phyloP scores from a whole-genome alignment of 2,329 filamentous ascomycete genomes.

The Stemphylium vesicarium region DNA sequence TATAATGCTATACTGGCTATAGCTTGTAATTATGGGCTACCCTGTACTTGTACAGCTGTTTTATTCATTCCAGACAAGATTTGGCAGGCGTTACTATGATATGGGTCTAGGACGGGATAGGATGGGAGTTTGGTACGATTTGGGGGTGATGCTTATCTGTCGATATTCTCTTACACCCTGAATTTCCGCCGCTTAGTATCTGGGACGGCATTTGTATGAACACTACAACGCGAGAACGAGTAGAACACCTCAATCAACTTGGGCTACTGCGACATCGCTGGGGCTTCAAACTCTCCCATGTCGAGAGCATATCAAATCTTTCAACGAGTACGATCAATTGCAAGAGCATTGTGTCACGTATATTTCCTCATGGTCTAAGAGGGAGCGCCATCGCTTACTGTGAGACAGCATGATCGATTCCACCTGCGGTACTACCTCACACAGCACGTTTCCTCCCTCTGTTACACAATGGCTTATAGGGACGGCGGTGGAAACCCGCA shows the following conservation, averaged over 20 bases:
- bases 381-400: neutral
- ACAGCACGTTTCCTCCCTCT: neutral
- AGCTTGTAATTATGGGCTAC: neutral
- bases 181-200: neutral
- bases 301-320: neutral
- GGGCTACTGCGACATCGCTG: neutral
- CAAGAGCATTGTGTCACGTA: neutral
- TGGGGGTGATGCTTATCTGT: neutral
- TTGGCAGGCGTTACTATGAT: neutral
- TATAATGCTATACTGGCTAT: neutral
- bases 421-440: slow-evolving; percentile 3
- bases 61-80: neutral
- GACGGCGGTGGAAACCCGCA: slow-evolving; percentile 6
- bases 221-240: neutral
- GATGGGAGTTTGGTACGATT: neutral
- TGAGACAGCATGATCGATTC: slow-evolving; percentile 2
- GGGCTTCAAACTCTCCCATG: neutral
- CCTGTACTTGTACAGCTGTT: slow-evolving; percentile 10
- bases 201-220: slow-evolving; percentile 4
- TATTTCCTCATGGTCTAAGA: neutral
- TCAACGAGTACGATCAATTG: neutral
- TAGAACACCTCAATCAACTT: neutral
- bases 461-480: neutral
- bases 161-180: neutral
- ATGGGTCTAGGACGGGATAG: neutral